Base-by-base conservation (phyloP, 2,329 filamentous ascomycete species). In the Ceratocystis variospora region DNA sequence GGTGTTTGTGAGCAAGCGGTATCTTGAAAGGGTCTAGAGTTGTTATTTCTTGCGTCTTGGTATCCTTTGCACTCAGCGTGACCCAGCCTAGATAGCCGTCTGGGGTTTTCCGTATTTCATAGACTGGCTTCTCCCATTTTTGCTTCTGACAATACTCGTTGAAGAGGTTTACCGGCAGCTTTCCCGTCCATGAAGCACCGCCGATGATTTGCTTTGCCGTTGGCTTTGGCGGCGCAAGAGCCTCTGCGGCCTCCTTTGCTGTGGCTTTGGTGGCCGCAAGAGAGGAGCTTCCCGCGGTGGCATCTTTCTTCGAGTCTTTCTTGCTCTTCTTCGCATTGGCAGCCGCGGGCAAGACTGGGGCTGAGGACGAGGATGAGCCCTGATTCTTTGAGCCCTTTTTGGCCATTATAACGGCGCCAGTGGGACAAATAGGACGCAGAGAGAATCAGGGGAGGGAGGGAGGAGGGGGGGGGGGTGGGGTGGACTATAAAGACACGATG, bases 71-170 rank as follows among this genome's bases (percentile, higher is more conserved):
- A 72, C 82, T 89, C 69, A 99, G 78, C 46, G 90, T 89, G 55
- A 97, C 89, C 73, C 89, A 86, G 46, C 90, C 90, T 0, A 89
- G 86, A 75, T 86, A 90, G 28, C 89, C 90, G 64, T 88, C 87
- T 12, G 83, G 79, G 31, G 83, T 84, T 80, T 88, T 90, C 70
- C 80, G 83, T 80, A 90, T 90, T 70, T 87, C 88, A 75, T 96
- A 99, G 69, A 96, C 92, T 1, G 93, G 93, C 74, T 87, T 93
- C 70, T 90, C 89, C 94, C 94, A 99, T 74, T 90, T 90, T 75
- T 96, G 89, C 75, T 93, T 95, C 77, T 96, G 91, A 72, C 92
- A 96, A 76, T 96, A 89, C 79, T 97, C 94, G 45, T 89, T 90
- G 69, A 97, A 83, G 72, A 97, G 81, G 73, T 96, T 96, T 70